A percentile compares a stretch with the other conserved stretches of the same genome.
phyloP scores from a whole-genome alignment of 768 basidiomycete species.

The Pisolithus tinctorius region DNA sequence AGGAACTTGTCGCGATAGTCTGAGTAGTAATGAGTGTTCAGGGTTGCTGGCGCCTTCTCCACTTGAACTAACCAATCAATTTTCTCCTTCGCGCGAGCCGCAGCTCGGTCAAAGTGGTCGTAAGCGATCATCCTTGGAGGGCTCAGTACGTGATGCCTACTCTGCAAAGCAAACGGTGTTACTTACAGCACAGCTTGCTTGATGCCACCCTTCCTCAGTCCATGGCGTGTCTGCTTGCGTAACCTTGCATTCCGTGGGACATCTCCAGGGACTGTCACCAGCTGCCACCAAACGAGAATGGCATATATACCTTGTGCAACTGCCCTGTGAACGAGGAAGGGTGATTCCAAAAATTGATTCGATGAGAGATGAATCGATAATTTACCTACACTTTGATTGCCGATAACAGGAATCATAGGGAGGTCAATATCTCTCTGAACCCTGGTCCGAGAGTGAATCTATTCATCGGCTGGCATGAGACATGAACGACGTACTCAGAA shows the following conservation, averaged over 20 bases:
- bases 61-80: constrained; percentile 45
- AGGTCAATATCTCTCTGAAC: constrained; percentile 66
- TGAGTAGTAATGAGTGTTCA: constrained; percentile 45
- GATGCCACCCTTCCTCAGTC: constrained; percentile 49
- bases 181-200: constrained; percentile 43
- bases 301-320: constrained; percentile 56
- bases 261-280: constrained; percentile 27
- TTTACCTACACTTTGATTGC: constrained; percentile 69
- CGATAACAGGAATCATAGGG: constrained; percentile 71
- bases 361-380: constrained; percentile 50
- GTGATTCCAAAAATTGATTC: constrained; percentile 72
- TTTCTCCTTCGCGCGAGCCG: constrained; percentile 31
- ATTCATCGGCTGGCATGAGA: not conserved
- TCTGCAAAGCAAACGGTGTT: not conserved
- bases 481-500: constrained; percentile 42
- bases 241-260: constrained; percentile 53
- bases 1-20: constrained; percentile 48
- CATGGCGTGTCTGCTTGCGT: constrained; percentile 34
- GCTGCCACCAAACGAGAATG: not conserved
- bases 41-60: constrained; percentile 44
- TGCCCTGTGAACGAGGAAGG: constrained; percentile 64
- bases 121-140: constrained; percentile 39
- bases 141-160: not conserved
- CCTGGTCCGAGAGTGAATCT: constrained; percentile 27
- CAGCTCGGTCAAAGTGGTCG: constrained; percentile 42